phyloP scores from a whole-genome alignment of 1,139 yeast genomes.

The Zygoascus meyerae region DNA sequence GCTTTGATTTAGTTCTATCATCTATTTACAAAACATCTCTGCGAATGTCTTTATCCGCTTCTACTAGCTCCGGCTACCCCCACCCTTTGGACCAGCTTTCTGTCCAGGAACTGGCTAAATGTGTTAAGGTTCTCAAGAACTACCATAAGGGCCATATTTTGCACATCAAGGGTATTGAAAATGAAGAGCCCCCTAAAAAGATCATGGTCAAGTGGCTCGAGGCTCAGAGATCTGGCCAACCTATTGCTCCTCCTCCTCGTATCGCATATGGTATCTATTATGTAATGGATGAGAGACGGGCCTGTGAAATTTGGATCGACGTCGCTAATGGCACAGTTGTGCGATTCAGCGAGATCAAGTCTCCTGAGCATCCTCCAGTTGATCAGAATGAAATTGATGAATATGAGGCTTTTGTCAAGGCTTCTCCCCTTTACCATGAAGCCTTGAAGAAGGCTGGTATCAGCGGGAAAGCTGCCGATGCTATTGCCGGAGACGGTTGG shows the following conservation, averaged over 20 bases:
- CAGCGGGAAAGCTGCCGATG: constrained; percentile 42
- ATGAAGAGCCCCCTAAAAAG: constrained; percentile 76
- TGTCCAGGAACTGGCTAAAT: constrained; percentile 57
- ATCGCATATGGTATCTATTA: constrained; percentile 44
- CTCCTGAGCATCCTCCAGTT: constrained; percentile 68
- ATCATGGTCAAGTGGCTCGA: constrained; percentile 63
- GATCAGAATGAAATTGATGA: constrained; percentile 62
- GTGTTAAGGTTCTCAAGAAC: constrained; percentile 46
- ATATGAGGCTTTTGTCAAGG: constrained; percentile 55
- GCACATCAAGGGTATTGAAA: constrained; percentile 69
- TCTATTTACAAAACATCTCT: neutral
- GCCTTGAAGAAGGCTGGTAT: constrained; percentile 51
- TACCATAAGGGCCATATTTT: constrained; percentile 45
- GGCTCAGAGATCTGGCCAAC: constrained; percentile 57
- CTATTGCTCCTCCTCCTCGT: constrained; percentile 50
- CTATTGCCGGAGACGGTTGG: constrained; percentile 84
- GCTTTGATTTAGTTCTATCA: no score
- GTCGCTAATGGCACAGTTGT: constrained; percentile 53
- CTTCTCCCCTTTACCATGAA: constrained; percentile 26
- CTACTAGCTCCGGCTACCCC: constrained; percentile 20
- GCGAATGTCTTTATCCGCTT: constrained; percentile 4
- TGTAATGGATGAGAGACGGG: constrained; percentile 51
- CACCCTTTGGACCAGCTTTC: constrained; percentile 63
- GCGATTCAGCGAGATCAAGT: constrained; percentile 51
- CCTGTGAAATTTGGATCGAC: constrained; percentile 71